Evolutionary conservation across 2,329 filamentous ascomycete genomes (phyloP).

Genomic region (Diaporthe helianthi): DNA sequence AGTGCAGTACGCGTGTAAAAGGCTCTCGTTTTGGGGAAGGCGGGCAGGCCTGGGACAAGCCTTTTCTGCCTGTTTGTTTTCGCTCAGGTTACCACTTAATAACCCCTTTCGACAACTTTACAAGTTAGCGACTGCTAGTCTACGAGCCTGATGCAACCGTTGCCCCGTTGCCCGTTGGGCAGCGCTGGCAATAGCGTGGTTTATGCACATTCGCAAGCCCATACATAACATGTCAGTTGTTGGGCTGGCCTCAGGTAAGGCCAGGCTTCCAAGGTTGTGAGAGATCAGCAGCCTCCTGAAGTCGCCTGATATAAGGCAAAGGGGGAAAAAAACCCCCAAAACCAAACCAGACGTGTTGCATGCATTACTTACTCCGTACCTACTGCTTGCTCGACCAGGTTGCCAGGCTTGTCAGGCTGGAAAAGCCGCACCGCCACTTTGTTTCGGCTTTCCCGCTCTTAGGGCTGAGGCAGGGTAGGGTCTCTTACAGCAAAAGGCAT

Average conservation of each 20-base stretch:
- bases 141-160: background rate
- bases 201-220: slow-evolving; percentile 8
- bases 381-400: background rate
- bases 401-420: background rate
- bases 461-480: slow-evolving; percentile 21
- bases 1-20: no score
- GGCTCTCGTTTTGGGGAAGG: background rate
- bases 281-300: background rate
- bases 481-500: background rate
- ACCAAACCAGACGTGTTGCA: background rate
- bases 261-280: background rate
- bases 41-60: background rate
- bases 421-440: background rate
- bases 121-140: background rate
- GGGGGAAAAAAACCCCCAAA: background rate
- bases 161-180: background rate
- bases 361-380: background rate
- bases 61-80: background rate
- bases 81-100: background rate
- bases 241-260: background rate
- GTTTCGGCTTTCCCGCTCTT: slow-evolving; percentile 19
- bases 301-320: background rate
- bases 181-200: slow-evolving; percentile 24
- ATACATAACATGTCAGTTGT: no score
- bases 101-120: background rate